Percentiles rank a stretch among this genome's conserved stretches.
phyloP scores from a whole-genome alignment of 2,329 filamentous ascomycete species.

The Fusarium pilosicola region DNA sequence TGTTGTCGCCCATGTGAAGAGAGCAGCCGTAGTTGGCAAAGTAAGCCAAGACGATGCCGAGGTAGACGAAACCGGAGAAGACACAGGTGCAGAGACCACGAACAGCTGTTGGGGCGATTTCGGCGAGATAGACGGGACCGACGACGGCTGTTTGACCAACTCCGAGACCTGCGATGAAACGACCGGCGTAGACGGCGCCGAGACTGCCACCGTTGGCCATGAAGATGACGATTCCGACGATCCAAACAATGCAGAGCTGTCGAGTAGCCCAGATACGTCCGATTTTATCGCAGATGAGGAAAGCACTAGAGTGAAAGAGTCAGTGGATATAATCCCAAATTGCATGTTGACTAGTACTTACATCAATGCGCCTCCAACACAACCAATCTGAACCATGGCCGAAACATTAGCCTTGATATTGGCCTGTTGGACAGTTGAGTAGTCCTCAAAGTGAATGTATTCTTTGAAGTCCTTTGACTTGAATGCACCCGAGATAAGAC shows the following conservation, averaged over 20 bases:
- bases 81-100: conserved; percentile 32
- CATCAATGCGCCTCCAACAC: conserved; percentile 18
- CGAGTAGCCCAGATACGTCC: conserved; percentile 20
- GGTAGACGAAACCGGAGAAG: conserved; percentile 26
- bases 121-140: conserved; percentile 27
- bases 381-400: conserved; percentile 18
- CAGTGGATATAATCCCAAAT: neutral
- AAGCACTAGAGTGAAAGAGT: neutral
- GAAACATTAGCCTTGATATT: conserved; percentile 27
- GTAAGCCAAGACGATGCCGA: conserved; percentile 24
- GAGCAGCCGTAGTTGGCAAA: conserved; percentile 32
- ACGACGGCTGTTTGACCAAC: conserved; percentile 32
- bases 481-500: conserved; percentile 17
- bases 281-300: conserved; percentile 14
- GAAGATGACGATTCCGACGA: conserved; percentile 9
- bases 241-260: conserved; percentile 12
- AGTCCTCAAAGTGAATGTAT: conserved; percentile 11
- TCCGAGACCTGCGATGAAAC: conserved; percentile 31
- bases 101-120: conserved; percentile 29
- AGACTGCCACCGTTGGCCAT: conserved; percentile 16
- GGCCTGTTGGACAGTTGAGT: conserved; percentile 5
- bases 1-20: conserved; percentile 11
- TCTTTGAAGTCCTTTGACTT: conserved; percentile 18
- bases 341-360: neutral
- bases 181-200: conserved; percentile 21